These are phyloP conservation scores for Chaetomiaceae sp. DNA, from an alignment of 2,329 filamentous ascomycete genomes.

Conservation along the genomic window DNA sequence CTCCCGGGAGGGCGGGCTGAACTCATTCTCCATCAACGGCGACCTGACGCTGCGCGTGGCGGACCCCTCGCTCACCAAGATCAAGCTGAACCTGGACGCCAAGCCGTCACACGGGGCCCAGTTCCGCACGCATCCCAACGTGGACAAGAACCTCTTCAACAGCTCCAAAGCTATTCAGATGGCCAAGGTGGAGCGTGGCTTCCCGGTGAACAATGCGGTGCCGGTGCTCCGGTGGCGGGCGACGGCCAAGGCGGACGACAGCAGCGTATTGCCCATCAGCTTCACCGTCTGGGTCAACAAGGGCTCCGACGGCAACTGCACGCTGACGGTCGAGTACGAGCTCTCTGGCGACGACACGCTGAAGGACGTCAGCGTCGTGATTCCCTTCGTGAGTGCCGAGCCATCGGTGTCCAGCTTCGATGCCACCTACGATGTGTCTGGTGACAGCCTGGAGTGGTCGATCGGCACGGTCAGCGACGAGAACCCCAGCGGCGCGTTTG, in stretches of 20 bases:
- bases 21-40: slow-evolving; percentile 82
- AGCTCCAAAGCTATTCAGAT: slow-evolving; percentile 81
- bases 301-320: slow-evolving; percentile 72
- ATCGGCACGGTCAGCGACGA: slow-evolving; percentile 80
- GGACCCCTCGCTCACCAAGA: slow-evolving; percentile 82
- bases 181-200: slow-evolving; percentile 79
- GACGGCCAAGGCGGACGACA: slow-evolving; percentile 72
- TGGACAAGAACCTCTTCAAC: slow-evolving; percentile 84
- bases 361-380: slow-evolving; percentile 78
- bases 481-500: slow-evolving; percentile 81
- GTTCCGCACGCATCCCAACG: slow-evolving; percentile 93
- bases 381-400: slow-evolving; percentile 81
- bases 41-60: slow-evolving; percentile 88
- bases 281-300: slow-evolving; percentile 99
- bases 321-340: slow-evolving; percentile 93
- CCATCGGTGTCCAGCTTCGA: slow-evolving; percentile 90
- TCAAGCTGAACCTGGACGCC: slow-evolving; percentile 77
- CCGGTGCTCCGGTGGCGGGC: slow-evolving; percentile 92
- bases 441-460: slow-evolving; percentile 89
- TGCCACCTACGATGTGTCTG: slow-evolving; percentile 87
- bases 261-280: slow-evolving; percentile 79
- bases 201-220: slow-evolving; percentile 91
- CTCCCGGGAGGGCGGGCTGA: slow-evolving; percentile 80
- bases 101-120: slow-evolving; percentile 78
- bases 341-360: slow-evolving; percentile 74